phyloP scores from a whole-genome alignment of 495 filamentous ascomycete genomes.

The Xylaria sp. region DNA sequence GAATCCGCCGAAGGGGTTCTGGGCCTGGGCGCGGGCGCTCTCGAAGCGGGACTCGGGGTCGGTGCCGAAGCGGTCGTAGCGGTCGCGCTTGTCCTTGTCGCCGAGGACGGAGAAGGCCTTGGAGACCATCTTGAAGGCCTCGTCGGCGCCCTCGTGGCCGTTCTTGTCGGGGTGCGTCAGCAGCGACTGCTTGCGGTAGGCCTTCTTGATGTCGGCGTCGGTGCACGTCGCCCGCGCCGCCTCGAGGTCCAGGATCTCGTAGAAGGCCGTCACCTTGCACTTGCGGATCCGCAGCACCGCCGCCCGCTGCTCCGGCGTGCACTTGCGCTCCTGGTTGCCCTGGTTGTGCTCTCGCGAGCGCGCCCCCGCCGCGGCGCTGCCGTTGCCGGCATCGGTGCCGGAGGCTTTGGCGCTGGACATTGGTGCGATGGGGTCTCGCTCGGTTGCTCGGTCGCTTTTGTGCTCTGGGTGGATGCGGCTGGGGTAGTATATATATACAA shows the following conservation, averaged over 20 bases:
- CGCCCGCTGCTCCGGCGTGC: conserved; percentile 86
- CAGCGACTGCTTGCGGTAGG: conserved; percentile 88
- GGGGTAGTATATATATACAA: not conserved
- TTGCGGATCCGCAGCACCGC: conserved; percentile 85
- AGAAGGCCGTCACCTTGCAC: conserved; percentile 87
- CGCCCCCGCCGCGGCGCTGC: conserved; percentile 63
- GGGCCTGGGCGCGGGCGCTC: conserved; percentile 59
- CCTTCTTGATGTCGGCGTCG: conserved; percentile 88
- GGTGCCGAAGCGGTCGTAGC: conserved; percentile 85
- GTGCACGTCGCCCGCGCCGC: conserved; percentile 66
- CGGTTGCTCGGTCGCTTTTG: not conserved
- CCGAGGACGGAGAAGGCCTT: conserved; percentile 92
- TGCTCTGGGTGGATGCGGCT: not conserved
- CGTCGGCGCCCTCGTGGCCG: conserved; percentile 94
- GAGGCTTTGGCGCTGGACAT: conserved; percentile 84
- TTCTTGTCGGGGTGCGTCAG: conserved; percentile 97
- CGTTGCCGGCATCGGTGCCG: conserved; percentile 67
- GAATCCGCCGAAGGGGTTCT: conserved; percentile 79
- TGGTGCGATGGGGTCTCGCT: conserved; percentile 48
- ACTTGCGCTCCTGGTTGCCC: conserved; percentile 89
- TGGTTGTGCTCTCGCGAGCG: conserved; percentile 88
- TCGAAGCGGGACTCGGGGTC: conserved; percentile 90
- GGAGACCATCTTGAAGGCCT: conserved; percentile 98
- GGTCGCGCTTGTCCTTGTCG: conserved; percentile 88
- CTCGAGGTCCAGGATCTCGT: conserved; percentile 81